Evolutionary conservation across 805 yeast species (phyloP).

Genomic region (Metschnikowia anglica): DNA sequence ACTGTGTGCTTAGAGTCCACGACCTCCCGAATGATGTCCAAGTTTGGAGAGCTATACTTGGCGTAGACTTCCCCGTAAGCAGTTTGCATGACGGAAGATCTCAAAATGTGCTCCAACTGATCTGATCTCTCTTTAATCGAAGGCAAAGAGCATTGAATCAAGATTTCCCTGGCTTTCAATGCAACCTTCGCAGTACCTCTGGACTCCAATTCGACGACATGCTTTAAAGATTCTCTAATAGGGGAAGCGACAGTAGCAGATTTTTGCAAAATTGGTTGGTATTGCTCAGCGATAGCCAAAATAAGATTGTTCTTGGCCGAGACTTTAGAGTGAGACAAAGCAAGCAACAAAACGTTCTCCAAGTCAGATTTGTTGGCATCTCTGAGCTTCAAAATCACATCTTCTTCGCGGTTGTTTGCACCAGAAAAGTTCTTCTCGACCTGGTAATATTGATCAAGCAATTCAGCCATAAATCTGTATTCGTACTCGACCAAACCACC

Average conservation of each 20-base stretch:
- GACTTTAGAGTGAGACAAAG: constrained; percentile 88
- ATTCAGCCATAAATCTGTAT: constrained; percentile 64
- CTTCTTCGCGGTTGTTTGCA: constrained; percentile 77
- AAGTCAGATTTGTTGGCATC: constrained; percentile 82
- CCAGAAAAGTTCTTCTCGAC: constrained; percentile 81
- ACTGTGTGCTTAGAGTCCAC: constrained; percentile 96
- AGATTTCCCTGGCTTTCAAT: constrained; percentile 90
- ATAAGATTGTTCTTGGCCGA: constrained; percentile 90
- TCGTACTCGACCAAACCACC: constrained; percentile 85
- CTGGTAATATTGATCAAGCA: constrained; percentile 69
- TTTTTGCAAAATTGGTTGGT: constrained; percentile 75
- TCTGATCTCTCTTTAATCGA: constrained; percentile 94
- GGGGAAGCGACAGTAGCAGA: constrained; percentile 61
- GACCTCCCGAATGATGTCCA: constrained; percentile 79
- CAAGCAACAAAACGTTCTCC: constrained; percentile 65
- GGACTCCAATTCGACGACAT: constrained; percentile 83
- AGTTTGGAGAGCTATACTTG: constrained; percentile 77
- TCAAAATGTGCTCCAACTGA: constrained; percentile 93
- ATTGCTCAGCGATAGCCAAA: constrained; percentile 77
- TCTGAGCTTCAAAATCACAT: constrained; percentile 80
- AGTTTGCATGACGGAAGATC: constrained; percentile 85
- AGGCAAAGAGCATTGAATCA: constrained; percentile 95
- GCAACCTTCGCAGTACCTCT: constrained; percentile 92
- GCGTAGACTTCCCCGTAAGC: constrained; percentile 81
- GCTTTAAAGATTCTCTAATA: constrained; percentile 70